Percentiles rank a stretch among this genome's conserved stretches.
These are phyloP conservation scores for Lachnellula arida DNA, from an alignment of 2,329 filamentous ascomycete species.

Conservation along the genomic window DNA sequence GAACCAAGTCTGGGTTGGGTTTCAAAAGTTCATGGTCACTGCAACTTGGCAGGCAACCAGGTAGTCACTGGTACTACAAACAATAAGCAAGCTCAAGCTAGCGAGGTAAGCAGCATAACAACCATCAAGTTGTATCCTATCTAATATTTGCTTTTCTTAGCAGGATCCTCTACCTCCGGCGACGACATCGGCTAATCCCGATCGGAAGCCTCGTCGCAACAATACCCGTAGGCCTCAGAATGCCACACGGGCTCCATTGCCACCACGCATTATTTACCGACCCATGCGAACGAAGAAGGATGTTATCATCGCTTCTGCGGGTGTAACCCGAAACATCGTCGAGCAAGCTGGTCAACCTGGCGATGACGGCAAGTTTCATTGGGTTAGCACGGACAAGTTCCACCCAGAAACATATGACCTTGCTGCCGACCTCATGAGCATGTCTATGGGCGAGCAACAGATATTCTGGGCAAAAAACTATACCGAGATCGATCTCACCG, in stretches of 20 bases:
- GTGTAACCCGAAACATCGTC: conserved; percentile 1
- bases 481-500: conserved; percentile 1
- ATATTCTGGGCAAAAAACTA: not conserved
- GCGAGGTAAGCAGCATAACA: too few species aligned
- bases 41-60: too few species aligned
- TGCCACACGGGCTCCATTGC: not conserved
- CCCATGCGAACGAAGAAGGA: not conserved
- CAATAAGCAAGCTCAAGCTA: too few species aligned
- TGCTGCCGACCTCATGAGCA: not conserved
- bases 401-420: not conserved
- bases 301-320: not conserved
- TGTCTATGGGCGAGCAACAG: not conserved
- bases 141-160: too few species aligned
- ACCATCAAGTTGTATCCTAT: too few species aligned
- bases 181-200: too few species aligned
- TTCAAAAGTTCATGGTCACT: too few species aligned
- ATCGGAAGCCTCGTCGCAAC: too few species aligned
- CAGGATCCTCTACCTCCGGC: too few species aligned
- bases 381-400: not conserved
- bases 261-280: not conserved
- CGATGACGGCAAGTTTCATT: not conserved
- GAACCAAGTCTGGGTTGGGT: too few species aligned
- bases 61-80: too few species aligned
- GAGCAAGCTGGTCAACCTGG: not conserved
- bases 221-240: not conserved